Evolutionary conservation across 768 basidiomycete species (phyloP).

Genomic region (Psilocybe tampanensis): DNA sequence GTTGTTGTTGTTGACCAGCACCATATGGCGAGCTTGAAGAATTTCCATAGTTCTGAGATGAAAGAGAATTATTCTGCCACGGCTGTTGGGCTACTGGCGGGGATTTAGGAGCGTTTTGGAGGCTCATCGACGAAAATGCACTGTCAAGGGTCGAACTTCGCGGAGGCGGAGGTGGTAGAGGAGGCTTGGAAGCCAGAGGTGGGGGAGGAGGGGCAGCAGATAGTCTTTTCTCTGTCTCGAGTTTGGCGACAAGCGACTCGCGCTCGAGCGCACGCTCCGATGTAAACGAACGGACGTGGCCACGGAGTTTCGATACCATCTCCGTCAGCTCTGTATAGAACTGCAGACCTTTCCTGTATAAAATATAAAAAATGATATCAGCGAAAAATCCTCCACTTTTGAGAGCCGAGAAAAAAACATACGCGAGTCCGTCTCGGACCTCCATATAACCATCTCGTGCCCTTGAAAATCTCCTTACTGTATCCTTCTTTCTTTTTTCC

Average conservation of each 20-base stretch:
- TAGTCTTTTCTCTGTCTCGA: constrained; percentile 73
- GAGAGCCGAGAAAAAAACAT: constrained; percentile 33
- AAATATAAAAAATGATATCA: constrained; percentile 8
- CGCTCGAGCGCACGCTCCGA: constrained; percentile 68
- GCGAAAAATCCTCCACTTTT: not conserved
- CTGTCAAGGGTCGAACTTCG: constrained; percentile 41
- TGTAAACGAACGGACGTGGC: constrained; percentile 65
- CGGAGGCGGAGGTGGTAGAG: constrained; percentile 45
- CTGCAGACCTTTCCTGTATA: constrained; percentile 76
- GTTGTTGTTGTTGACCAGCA: constrained; percentile 11
- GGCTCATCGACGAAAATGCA: constrained; percentile 59
- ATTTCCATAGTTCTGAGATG: constrained; percentile 15
- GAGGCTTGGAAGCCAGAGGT: constrained; percentile 52
- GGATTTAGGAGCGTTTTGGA: constrained; percentile 32
- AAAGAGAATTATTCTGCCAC: constrained; percentile 27
- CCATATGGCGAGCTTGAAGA: constrained; percentile 11
- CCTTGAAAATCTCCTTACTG: constrained; percentile 67
- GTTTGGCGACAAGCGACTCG: constrained; percentile 62
- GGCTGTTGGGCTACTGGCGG: constrained; percentile 21
- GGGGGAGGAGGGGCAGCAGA: constrained; percentile 47
- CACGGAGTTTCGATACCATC: constrained; percentile 57
- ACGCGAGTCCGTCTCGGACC: constrained; percentile 83
- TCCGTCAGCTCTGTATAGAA: constrained; percentile 86
- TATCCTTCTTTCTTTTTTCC: constrained; percentile 78
- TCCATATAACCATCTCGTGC: constrained; percentile 87